Conservation (phyloP, 2,329 filamentous ascomycete species). For the Microcera coccophila region DNA sequence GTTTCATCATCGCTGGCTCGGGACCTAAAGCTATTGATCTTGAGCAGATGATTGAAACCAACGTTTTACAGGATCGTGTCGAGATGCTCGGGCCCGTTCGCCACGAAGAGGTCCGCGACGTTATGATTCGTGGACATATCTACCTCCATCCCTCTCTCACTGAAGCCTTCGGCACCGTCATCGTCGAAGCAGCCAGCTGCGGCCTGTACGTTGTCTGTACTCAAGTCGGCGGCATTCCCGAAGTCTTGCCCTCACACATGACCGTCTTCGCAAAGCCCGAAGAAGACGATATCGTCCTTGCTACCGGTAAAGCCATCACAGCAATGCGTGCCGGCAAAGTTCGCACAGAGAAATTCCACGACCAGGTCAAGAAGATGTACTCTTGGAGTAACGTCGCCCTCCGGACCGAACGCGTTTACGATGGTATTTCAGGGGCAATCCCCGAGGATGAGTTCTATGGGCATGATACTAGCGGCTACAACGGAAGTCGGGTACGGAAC, state of each 20-base stretch:
- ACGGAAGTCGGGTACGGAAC: slow-evolving; percentile 70
- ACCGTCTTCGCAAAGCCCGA: slow-evolving; percentile 96
- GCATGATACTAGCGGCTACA: slow-evolving; percentile 64
- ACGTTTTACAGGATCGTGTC: slow-evolving; percentile 88
- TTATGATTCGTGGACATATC: slow-evolving; percentile 96
- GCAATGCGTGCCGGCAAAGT: slow-evolving; percentile 82
- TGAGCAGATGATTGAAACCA: slow-evolving; percentile 96
- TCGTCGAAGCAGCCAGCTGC: slow-evolving; percentile 94
- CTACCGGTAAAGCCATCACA: slow-evolving; percentile 84
- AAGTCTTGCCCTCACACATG: slow-evolving; percentile 94
- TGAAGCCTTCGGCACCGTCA: slow-evolving; percentile 95
- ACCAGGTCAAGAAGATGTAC: slow-evolving; percentile 97
- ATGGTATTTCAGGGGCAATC: slow-evolving; percentile 84
- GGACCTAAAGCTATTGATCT: slow-evolving; percentile 96
- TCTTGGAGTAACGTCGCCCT: slow-evolving; percentile 95
- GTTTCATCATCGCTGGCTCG: slow-evolving; percentile 93
- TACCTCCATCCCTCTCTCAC: slow-evolving; percentile 94
- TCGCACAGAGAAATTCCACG: slow-evolving; percentile 89
- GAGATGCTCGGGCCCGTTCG: slow-evolving; percentile 87
- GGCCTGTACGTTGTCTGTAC: slow-evolving; percentile 96
- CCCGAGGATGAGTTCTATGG: slow-evolving; percentile 86
- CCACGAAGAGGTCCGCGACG: slow-evolving; percentile 93
- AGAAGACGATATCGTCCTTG: slow-evolving; percentile 87
- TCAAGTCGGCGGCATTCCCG: slow-evolving; percentile 91
- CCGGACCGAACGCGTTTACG: slow-evolving; percentile 91